Percentiles rank a stretch among this genome's conserved stretches.
phyloP scores from a whole-genome alignment of 306 rosid genomes.

The Prunus dulcis region DNA sequence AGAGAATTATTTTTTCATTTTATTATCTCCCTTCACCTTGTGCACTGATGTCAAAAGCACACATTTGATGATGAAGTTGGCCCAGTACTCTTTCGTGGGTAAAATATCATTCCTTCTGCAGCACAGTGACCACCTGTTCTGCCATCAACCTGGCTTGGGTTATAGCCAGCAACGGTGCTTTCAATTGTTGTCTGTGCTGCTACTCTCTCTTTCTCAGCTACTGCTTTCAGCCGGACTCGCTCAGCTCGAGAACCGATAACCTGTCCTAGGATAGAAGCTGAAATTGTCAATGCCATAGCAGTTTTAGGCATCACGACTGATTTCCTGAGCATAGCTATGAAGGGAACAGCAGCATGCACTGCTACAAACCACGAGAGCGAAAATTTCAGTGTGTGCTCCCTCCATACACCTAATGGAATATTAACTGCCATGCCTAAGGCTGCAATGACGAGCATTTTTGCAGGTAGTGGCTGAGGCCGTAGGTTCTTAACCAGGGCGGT shows the following conservation, averaged over 20 bases:
- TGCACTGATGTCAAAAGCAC: too few relatives aligned
- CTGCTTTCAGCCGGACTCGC: conserved; percentile 53
- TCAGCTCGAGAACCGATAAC: conserved; percentile 83
- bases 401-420: conserved; percentile 84
- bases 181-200: conserved; percentile 5
- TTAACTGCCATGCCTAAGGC: conserved; percentile 80
- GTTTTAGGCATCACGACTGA: conserved; percentile 83
- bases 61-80: too few relatives aligned
- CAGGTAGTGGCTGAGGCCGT: conserved; percentile 86
- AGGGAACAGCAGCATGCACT: conserved; percentile 84
- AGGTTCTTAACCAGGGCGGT: conserved; percentile 69
- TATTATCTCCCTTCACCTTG: too few relatives aligned
- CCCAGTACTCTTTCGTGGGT: too few relatives aligned
- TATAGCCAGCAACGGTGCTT: conserved; percentile 13
- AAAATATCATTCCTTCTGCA: too few relatives aligned
- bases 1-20: too few relatives aligned
- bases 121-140: too few relatives aligned
- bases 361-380: conserved; percentile 77
- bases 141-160: too few relatives aligned
- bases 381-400: conserved; percentile 69
- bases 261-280: conserved; percentile 79
- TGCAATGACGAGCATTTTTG: conserved; percentile 77
- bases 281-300: conserved; percentile 79
- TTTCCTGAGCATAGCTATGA: conserved; percentile 78
- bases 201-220: conserved; percentile 45